Base-by-base conservation (phyloP, 2,329 filamentous ascomycete genomes). In the Boeremia lycopersici region DNA sequence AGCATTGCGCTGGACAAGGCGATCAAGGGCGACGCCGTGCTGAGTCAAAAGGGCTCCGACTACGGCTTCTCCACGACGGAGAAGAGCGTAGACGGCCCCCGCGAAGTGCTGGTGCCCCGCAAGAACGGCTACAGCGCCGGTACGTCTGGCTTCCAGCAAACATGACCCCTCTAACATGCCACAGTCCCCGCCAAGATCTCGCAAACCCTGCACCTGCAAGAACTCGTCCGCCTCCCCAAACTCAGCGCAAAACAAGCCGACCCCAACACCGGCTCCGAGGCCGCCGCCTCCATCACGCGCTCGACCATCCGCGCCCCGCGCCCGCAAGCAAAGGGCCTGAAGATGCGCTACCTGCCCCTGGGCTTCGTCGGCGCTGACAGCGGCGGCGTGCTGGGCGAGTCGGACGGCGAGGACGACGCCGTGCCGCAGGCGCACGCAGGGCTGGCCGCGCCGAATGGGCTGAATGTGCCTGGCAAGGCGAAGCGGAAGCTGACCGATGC, bases 311-410 rank as follows among this genome's bases (percentile, higher is more conserved):
- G 79, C 55, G 72, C 80, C 1, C 78, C 85, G 43, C 83, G 87
- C 55, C 78, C 83, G 40, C 89, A 92, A 70, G 88, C 89, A 1
- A 80, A 83, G 64, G 87, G 86, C 6, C 76, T 93, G 48, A 85
- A 82, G 65, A 83, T 86, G 73, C 84, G 89, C 30, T 91, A 84
- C 73, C 82, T 82, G 48, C 89, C 89, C 1, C 83, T 88, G 39
- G 89, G 89, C 12, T 81, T 81, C 60, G 47, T 49, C 4, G 79
- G 79, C 4, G 54, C 65, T 10, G 79, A 78, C 25, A 74, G 75
- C 28, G 72, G 71, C 28, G 80, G 75, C 25, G 75, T 54, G 15
- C 74, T 79, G 63, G 82, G 66, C 11, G 74, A 71, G 19, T 75
- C 72, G 6, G 77, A 78, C 13, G 72, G 69, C 43, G 79, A 79